A percentile compares a stretch with the other conserved stretches of the same genome.
These are phyloP conservation scores for Acmispon strigosus DNA, from an alignment of 306 rosid species.

Conservation along the genomic window DNA sequence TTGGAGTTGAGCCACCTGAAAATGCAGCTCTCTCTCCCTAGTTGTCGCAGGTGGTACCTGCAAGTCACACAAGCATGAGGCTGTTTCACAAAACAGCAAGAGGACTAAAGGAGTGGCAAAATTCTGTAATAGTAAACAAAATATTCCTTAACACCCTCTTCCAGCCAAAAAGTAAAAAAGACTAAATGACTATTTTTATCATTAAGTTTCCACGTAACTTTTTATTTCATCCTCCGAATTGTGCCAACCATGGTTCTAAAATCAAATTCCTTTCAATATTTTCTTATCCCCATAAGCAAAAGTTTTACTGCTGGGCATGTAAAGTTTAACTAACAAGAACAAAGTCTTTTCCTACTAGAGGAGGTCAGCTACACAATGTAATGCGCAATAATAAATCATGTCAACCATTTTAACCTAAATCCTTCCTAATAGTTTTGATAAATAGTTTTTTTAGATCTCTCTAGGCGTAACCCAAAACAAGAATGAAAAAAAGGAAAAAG, in stretches of 20 bases:
- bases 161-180: not conserved
- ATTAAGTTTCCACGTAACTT: not conserved
- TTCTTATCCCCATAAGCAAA: not conserved
- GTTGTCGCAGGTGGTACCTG: constrained; percentile 49
- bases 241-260: not conserved
- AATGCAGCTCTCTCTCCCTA: constrained; percentile 66
- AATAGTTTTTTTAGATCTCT: not conserved
- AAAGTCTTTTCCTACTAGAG: not conserved
- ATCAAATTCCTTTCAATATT: not conserved
- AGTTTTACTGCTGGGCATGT: not conserved
- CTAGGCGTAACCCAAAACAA: not conserved
- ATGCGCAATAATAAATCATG: not conserved
- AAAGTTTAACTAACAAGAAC: not conserved
- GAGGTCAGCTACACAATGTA: not conserved
- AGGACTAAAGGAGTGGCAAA: not conserved
- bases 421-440: not conserved
- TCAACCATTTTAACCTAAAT: not conserved
- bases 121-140: not conserved
- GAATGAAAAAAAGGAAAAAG: not conserved
- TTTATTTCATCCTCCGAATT: not conserved
- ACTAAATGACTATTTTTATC: not conserved
- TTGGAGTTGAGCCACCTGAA: constrained; percentile 59
- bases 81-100: constrained; percentile 8
- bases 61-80: constrained; percentile 22
- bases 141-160: not conserved